Base-by-base conservation (phyloP, 306 rosid species). In the Vigna unguiculata region DNA sequence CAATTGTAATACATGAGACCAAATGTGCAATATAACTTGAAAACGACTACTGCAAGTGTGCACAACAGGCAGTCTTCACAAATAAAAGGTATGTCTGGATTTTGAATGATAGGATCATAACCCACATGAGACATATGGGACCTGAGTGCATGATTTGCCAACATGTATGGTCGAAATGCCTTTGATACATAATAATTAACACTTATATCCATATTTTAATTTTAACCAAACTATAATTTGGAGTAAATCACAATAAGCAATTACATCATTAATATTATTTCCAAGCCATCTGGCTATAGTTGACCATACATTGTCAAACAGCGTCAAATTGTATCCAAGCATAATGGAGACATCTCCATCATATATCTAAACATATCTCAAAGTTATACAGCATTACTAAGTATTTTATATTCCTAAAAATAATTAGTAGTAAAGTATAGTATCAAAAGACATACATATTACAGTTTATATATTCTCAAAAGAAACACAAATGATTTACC, bases 21-120 rank as follows among this genome's bases (percentile, higher is more conserved):
- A 38, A 38, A 7, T 38, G 11, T 38, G 43, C 43, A 38, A 38
- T 38, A 38, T 38, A 8, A 69, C 17, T 46, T 67, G 32, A 13
- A 66, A 21, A 43, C 1, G n/a, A 52, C 14, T 25, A 53, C 52
- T 67, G 28, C 67, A 80, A 25, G 24, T 32, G 19, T 34, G 65
- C 36, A 36, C 43, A 45, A 24, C 51, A 68, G 32, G 30, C 19
- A 53, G 51, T 7, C 49, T 57, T 55, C 7, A 55, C 48, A 64
- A 49, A 34, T 46, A 68, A 76, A 69, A 59, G 1, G 32, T 21
- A 20, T 11, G 17, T 15, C 62, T 60, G 54, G 70, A 47, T 47
- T 60, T 67, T 57, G 46, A 64, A 77, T 15, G 55, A 57, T 25
- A 36, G 54, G 57, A 40, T 81, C 65, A 57, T 61, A 14, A 55